Evolutionary conservation across 2,329 filamentous ascomycete species (phyloP).

Genomic region (Penicillium sp.): DNA sequence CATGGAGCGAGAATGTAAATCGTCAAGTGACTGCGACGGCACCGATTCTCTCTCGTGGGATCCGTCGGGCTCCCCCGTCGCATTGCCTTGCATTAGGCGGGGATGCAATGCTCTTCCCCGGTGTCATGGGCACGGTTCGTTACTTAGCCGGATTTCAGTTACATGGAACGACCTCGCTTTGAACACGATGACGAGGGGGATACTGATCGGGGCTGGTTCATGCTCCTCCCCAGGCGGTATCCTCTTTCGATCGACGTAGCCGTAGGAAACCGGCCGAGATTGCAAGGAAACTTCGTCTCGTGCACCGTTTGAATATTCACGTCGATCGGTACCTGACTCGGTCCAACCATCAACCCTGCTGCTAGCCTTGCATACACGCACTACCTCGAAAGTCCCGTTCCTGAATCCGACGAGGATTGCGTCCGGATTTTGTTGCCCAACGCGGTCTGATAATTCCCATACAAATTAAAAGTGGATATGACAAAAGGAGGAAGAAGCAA

Average conservation of each 20-base stretch:
- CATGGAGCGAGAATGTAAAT: not conserved
- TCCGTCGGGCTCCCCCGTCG: conserved; percentile 20
- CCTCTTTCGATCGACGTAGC: not conserved
- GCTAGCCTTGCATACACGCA: conserved; percentile 1
- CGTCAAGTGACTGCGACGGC: conserved; percentile 23
- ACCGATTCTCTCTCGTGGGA: conserved; percentile 22
- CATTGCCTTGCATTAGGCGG: conserved; percentile 28
- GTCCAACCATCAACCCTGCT: conserved; percentile 12
- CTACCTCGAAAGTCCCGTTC: conserved; percentile 13
- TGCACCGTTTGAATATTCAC: conserved; percentile 5
- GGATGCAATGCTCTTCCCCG: conserved; percentile 19
- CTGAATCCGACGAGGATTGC: conserved; percentile 11
- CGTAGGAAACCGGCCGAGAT: not conserved
- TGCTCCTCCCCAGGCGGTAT: conserved; percentile 3
- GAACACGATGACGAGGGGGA: not conserved
- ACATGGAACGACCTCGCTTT: not conserved
- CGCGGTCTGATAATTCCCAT: not conserved
- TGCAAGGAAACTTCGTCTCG: conserved; percentile 1
- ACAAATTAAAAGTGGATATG: not conserved
- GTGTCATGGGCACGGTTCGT: conserved; percentile 2
- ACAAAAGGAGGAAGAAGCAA: conserved; percentile 16
- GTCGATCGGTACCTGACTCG: conserved; percentile 25
- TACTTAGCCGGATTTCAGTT: not conserved
- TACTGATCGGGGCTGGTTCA: conserved; percentile 10
- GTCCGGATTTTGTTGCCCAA: not conserved